Base-by-base conservation (phyloP, 805 yeast species). In the Starmera amethionina region DNA sequence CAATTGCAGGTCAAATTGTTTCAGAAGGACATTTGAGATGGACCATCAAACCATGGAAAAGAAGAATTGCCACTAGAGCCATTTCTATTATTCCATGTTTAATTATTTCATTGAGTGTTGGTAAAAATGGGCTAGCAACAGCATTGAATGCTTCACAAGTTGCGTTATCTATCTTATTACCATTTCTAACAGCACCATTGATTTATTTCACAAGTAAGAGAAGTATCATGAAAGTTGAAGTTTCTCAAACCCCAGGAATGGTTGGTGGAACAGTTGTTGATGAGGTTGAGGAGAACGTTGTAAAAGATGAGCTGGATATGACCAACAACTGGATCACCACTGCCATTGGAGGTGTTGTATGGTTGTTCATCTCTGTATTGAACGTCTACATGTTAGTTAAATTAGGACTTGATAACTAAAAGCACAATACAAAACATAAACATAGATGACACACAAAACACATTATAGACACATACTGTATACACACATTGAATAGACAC, bases 1-100 rank as follows among this genome's bases (percentile, higher is more conserved):
- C 97, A 0, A 67, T 88, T 46, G 88, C 96, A 8, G 95, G 96
- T 14, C 97, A 89, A 60, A 79, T 89, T 50, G 96, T 89, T 3
- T 75, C 87, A 49, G 97, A 89, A 58, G 97, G 97, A 1, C 90
- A 85, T 53, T 65, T 89, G 32, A 73, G 79, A 40, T 88, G 96
- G 96, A 76, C 73, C 2, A 48, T 85, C 34, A 71, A 68, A 45
- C 96, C 96, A 4, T 81, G 95, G 84, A 52, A 80, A 38, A 72
- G 96, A 55, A 68, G 96, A 47, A 55, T 89, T 9, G 67, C 79
- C 10, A 89, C 96, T 0, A 72, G 97, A 54, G 62, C 74, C 7
- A 79, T 89, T 34, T 78, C 95, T 1, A 81, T 89, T 30, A 57
- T 85, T 13, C 97, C 97, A 10, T 84, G 95, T 56, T 60, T 89